A percentile compares a stretch with the other conserved stretches of the same genome.
phyloP scores from a whole-genome alignment of 768 basidiomycete genomes.

The Mycena floridula region DNA sequence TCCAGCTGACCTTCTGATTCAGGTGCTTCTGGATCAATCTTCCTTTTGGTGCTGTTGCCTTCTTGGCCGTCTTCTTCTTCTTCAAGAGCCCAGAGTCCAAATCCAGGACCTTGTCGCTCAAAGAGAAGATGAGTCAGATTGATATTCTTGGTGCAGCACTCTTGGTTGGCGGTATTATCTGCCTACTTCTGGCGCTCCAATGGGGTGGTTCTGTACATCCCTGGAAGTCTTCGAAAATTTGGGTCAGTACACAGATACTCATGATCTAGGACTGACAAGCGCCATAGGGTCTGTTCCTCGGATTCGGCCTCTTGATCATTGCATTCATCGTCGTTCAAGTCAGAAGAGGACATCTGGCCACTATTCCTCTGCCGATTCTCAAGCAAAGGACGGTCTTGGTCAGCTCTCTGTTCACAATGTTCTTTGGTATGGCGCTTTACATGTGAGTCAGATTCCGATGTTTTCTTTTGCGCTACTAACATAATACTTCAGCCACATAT shows the following conservation, averaged over 20 bases:
- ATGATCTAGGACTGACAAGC: constrained; percentile 13
- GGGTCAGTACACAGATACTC: too few relatives aligned
- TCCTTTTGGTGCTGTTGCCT: constrained; percentile 9
- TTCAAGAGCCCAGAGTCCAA: constrained; percentile 10
- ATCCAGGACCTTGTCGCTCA: not conserved
- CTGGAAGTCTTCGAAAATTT: constrained; percentile 24
- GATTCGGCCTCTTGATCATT: not conserved
- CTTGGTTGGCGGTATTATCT: constrained; percentile 11
- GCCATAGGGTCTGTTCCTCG: not conserved
- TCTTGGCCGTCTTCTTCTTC: constrained; percentile 10
- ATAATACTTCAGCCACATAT: not conserved
- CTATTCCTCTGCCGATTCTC: constrained; percentile 6
- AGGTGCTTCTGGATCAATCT: constrained; percentile 27
- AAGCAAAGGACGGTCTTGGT: constrained; percentile 7
- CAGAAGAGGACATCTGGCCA: constrained; percentile 3
- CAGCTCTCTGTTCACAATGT: constrained; percentile 4
- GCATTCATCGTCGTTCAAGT: constrained; percentile 1
- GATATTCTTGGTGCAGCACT: constrained; percentile 10
- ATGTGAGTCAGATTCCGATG: constrained; percentile 1
- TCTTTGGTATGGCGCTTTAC: constrained; percentile 9
- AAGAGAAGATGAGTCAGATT: constrained; percentile 5
- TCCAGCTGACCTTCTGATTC: not conserved
- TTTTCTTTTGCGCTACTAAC: not conserved
- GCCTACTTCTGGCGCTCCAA: constrained; percentile 28
- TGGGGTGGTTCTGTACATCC: constrained; percentile 39